Base-by-base conservation (phyloP, 2,329 filamentous ascomycete species). In the Clathrospora elynae region DNA sequence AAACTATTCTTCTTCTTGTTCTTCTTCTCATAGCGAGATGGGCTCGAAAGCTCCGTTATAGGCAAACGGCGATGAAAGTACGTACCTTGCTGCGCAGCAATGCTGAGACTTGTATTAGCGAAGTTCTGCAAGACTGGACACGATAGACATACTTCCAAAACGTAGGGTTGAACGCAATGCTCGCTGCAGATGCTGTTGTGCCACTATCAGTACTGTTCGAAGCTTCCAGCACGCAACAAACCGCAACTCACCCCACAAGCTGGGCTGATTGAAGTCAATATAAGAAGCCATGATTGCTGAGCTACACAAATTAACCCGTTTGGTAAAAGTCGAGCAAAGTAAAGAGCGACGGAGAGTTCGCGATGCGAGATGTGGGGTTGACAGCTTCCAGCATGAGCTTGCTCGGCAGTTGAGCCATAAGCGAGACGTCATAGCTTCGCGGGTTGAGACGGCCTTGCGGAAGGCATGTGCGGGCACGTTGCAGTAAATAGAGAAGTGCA, bases 141-240 rank as follows among this genome's bases (percentile, higher is more conserved):
- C 42, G 13, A 4, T 1, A 0, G 36, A 23, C 25, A 29, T 25
- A 96, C 91, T 99, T 99, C 93, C 93, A 99, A 73, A 96, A 97
- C n/a, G 93, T 86, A 14, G 93, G 93, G 73, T 99, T 99, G 75
- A 99, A 97, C 34, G 86, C 80, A 73, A 99, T 95, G 38, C 88
- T 82, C 42, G 78, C 79, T 33, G 85, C 88, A 57, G 90, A 88
- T 58, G 93, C 91, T 96, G 51, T 55, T 19, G 33, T n/a, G 35
- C 6, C 30, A 19, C 23, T 16, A 33, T 35, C 17, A 45, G 42
- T 26, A 12, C 8, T 11, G 29, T n/a, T 23, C 30, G 0, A 24
- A 6, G 11, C 22, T 6, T 24, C 22, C 22, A 24, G 22, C 4
- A 6, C 14, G 4, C 19, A 5, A n/a, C 10, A 5, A 26, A 10